These are phyloP conservation scores for Rhizophora apiculata DNA, from an alignment of 345 rosid genomes.

Conservation along the genomic window DNA sequence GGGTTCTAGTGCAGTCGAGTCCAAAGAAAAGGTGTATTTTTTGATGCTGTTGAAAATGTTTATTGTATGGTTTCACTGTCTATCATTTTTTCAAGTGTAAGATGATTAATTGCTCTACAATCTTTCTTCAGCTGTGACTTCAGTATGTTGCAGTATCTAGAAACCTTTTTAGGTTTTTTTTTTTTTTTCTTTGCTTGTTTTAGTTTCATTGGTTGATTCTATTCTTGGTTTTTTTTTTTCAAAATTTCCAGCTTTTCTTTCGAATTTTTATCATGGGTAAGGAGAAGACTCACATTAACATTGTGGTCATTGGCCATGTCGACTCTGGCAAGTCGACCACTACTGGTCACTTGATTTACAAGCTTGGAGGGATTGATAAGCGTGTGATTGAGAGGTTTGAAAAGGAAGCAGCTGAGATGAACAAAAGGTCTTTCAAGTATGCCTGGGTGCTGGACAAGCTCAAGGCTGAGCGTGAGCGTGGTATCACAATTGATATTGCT, in stretches of 20 bases:
- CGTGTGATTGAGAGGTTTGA: conserved; percentile 80
- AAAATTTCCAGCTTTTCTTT: conserved; percentile 1
- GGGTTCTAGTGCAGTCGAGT: too few relatives aligned
- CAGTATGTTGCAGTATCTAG: neutral
- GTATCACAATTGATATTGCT: conserved; percentile 73
- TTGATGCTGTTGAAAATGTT: too few relatives aligned
- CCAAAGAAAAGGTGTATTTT: too few relatives aligned
- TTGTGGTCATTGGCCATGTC: conserved; percentile 29
- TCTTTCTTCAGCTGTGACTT: too few relatives aligned
- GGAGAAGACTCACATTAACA: conserved; percentile 29
- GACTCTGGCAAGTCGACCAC: conserved; percentile 71
- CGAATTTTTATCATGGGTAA: conserved; percentile 25
- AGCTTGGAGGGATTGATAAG: conserved; percentile 82
- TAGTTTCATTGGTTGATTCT: too few relatives aligned
- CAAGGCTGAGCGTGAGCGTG: conserved; percentile 81
- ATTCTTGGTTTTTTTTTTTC: neutral
- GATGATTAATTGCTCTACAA: too few relatives aligned
- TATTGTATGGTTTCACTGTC: too few relatives aligned
- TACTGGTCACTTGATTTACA: conserved; percentile 76
- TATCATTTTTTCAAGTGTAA: too few relatives aligned
- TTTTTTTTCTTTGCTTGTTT: neutral
- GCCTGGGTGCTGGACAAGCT: conserved; percentile 88
- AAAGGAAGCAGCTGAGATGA: conserved; percentile 85
- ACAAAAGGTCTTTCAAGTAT: conserved; percentile 74
- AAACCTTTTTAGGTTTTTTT: neutral